Evolutionary conservation across 2,329 filamentous ascomycete species (phyloP), one percentile per base, ranked within the genome.

Genomic region (Talaromyces sp.): DNA sequence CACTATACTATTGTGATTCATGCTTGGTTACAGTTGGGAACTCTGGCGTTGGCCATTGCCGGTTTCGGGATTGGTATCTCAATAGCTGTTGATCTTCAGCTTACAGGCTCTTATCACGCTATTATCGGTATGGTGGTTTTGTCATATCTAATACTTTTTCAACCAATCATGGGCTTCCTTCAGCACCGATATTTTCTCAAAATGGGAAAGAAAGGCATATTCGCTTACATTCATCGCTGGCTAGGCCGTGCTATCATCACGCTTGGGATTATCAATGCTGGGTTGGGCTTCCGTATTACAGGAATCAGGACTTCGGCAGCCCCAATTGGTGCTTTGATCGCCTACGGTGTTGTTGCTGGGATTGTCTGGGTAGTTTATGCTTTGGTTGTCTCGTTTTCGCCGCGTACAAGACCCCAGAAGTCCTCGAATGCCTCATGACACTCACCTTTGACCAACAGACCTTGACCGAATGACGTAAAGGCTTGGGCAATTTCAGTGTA

Each of bases 251-350:
- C 75, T 30, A 73, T 80, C 25, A 78, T 86, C 13, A 73, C 78
- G 0, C 71, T 85, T 0, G 84, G 81, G 3, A 81, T 85, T 60
- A 75, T 85, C 68, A 85, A 85, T 66, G 84, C 81, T n/a, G 84
- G 83, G 0, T 70, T 85, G 0, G 84, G 84, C 0, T 77, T 85
- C 42, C 71, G 73, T 61, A 71, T 83, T 19, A 79, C 81, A 2
- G 73, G 77, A 25, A 72, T 75, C 36, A 77, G 73, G 72, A n/a
- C 69, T 69, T 17, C 69, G 68, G 3, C 64, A 60, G 52, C 58
- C 1, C 52, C 58, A 7, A 28, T 47, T 1, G 68, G 69, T 15
- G 73, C 72, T 0, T 71, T 77, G 7, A 81, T 84, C 63, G 81
- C 75, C 0, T 85, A 84, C 64, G 73, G 75, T 2, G 78, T 84